phyloP scores from a whole-genome alignment of 192 early-diverging fungal species.

The Glomus cerebriforme region DNA sequence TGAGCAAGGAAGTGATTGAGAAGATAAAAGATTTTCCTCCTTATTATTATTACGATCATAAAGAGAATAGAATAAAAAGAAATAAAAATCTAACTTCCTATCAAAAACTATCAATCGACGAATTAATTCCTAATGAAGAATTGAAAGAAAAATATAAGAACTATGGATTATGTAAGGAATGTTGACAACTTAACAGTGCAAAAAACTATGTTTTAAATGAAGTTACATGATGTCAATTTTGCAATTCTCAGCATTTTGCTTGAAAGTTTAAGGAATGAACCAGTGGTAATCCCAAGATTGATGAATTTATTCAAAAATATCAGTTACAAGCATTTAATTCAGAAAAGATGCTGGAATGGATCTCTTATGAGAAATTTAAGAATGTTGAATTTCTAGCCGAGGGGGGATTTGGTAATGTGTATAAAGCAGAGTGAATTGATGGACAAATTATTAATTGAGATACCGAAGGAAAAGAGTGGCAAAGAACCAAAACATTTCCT shows the following conservation, averaged over 20 bases:
- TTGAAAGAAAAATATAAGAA: too few species aligned
- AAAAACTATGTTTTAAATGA: too few species aligned
- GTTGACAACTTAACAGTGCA: too few species aligned
- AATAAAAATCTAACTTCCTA: background rate
- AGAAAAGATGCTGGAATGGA: background rate
- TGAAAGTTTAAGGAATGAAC: background rate
- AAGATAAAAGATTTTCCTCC: too few species aligned
- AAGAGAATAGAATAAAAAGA: too few species aligned
- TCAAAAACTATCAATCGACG: background rate
- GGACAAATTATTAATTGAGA: background rate
- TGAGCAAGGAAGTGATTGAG: too few species aligned
- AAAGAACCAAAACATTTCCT: background rate
- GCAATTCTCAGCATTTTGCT: background rate
- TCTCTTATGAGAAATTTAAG: background rate
- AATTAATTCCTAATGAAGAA: too few species aligned
- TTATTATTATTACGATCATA: too few species aligned
- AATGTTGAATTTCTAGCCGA: background rate
- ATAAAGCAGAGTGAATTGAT: background rate
- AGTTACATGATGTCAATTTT: background rate
- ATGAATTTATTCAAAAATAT: background rate
- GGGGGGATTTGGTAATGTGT: constrained; percentile 9
- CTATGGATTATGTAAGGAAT: too few species aligned
- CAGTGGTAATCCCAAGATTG: background rate
- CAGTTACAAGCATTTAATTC: background rate
- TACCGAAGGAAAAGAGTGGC: background rate